Evolutionary conservation across 345 rosid species (phyloP), one percentile per base, ranked within the genome.

Genomic region (Turritis glabra): DNA sequence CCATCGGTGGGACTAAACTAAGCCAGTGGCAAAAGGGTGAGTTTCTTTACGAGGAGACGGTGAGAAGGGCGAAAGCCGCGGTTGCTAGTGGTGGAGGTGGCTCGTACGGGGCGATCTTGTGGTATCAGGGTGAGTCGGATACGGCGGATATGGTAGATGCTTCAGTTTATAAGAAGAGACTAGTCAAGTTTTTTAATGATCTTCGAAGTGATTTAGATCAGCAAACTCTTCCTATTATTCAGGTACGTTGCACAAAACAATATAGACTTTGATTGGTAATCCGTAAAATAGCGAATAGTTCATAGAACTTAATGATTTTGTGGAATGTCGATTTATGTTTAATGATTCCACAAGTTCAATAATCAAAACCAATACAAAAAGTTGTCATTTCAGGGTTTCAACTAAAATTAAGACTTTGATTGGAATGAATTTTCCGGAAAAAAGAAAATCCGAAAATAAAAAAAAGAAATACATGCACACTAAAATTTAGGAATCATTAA

Each of bases 61-160:
- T 91, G 53, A 64, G 61, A 76, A 82, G 96, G 17, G 85, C 88
- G 0, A 77, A 54, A 38, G 81, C 73, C 32, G 82, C 56, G 18
- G 25, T 58, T 69, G 73, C 73, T 43, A 73, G 33, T 60, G 61
- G 41, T 67, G 73, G 71, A 13, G 78, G 71, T 1, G 89, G 86
- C n/a, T 84, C 68, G 37, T 83, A 85, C 18, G 64, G 71, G 80
- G 85, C 80, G 21, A 75, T 91, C 78, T 84, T 95, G 60, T 92
- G 99, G 99, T 95, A 80, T 72, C 97, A 92, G 74, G 99, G 99
- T 37, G 97, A 92, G 80, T 80, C 86, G 12, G 97, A 90, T 78
- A 74, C 97, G 12, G 38, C 21, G 19, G 70, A 18, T 38, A 66
- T 64, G 46, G 77, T 77, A 4, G 93, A 89, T 61, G 90, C 87